Conservation (phyloP, 192 early-diverging fungal species). For the Entomortierella chlamydospora region DNA sequence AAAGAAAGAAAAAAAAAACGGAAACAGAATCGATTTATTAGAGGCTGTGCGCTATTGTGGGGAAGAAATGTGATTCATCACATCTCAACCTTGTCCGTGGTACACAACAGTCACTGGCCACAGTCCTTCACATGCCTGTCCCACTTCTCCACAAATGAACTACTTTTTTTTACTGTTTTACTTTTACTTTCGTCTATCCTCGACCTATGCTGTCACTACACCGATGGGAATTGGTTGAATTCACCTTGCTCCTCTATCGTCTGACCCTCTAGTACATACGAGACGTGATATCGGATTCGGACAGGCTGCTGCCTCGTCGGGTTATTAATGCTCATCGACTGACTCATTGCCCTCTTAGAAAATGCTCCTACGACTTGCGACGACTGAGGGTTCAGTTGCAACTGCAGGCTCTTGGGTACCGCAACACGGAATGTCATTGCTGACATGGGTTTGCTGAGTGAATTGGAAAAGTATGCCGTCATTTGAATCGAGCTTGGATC, state of each 20-base stretch:
- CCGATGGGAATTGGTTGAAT: conserved; percentile 45
- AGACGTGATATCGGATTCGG: conserved; percentile 62
- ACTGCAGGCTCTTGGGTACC: conserved; percentile 63
- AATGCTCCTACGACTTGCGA: conserved; percentile 50
- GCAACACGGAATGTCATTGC: conserved; percentile 58
- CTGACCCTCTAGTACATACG: conserved; percentile 57
- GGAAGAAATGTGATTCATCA: no score
- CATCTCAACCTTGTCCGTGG: no score
- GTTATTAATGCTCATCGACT: conserved; percentile 58
- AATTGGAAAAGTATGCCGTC: conserved; percentile 60
- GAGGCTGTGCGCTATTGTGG: no score
- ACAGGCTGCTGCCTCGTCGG: conserved; percentile 57
- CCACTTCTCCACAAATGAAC: no score
- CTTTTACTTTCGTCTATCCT: neutral
- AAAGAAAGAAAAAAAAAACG: neutral
- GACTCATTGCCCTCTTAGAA: conserved; percentile 50
- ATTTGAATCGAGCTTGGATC: conserved; percentile 32
- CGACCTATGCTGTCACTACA: conserved; percentile 1
- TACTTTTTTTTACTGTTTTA: neutral
- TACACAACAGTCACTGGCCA: no score
- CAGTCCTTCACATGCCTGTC: no score
- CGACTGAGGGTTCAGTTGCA: conserved; percentile 61
- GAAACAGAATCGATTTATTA: neutral
- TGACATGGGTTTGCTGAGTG: conserved; percentile 55
- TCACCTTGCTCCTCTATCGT: conserved; percentile 63